These are phyloP conservation scores for Backusella westeae DNA, from an alignment of 192 early-diverging fungal genomes.

Conservation along the genomic window DNA sequence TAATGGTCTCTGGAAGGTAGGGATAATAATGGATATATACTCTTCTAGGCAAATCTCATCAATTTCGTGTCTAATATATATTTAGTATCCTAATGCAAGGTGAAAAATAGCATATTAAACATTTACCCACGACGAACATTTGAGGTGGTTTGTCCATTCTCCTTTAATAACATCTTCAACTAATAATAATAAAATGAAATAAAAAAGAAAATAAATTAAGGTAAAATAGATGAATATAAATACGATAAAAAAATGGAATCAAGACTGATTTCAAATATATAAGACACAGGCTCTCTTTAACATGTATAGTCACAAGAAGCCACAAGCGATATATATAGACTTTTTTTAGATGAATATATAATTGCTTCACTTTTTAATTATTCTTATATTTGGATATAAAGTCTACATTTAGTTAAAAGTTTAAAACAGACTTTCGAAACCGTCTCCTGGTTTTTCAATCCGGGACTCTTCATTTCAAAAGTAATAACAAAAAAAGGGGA, in stretches of 20 bases:
- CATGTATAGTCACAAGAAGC: not conserved
- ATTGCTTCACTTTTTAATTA: not conserved
- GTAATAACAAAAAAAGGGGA: not conserved
- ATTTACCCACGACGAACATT: conserved; percentile 21
- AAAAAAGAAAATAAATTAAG: not conserved
- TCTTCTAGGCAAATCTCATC: conserved; percentile 55
- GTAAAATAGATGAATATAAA: not conserved
- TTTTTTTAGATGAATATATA: not conserved
- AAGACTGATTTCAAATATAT: not conserved
- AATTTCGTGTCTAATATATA: conserved; percentile 40
- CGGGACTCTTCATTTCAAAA: not conserved
- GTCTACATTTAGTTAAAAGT: not conserved
- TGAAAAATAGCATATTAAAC: not conserved
- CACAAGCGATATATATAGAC: not conserved
- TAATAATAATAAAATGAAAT: not conserved
- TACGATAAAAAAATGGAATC: not conserved
- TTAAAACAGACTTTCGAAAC: not conserved
- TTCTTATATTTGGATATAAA: not conserved
- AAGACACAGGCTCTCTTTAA: not conserved
- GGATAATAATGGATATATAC: conserved; percentile 56
- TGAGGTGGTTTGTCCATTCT: conserved; percentile 21
- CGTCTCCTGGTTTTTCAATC: not conserved
- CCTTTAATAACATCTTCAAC: not conserved
- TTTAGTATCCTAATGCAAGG: not conserved
- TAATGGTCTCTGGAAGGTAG: conserved; percentile 58